These are phyloP conservation scores for Diddensiella santjacobensis DNA, from an alignment of 805 yeast genomes.

Conservation along the genomic window DNA sequence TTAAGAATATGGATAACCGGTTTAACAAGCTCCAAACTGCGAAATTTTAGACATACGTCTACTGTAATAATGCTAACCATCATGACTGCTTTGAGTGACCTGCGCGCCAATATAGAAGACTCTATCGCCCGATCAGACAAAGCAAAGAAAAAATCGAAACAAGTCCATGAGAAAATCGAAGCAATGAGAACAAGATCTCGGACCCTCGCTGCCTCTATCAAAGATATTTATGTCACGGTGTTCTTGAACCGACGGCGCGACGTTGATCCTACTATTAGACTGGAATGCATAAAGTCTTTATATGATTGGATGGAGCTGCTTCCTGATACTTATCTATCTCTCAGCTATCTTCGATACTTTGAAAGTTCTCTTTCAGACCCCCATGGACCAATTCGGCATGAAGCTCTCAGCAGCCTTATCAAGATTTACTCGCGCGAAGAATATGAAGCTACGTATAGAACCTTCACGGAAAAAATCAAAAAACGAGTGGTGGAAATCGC, in stretches of 20 bases:
- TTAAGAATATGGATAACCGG: constrained; percentile 69
- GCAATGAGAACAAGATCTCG: constrained; percentile 5
- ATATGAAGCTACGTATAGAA: constrained; percentile 63
- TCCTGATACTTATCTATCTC: constrained; percentile 69
- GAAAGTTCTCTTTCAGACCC: constrained; percentile 86
- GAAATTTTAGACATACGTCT: constrained; percentile 69
- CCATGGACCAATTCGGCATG: constrained; percentile 55
- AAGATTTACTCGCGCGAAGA: constrained; percentile 45
- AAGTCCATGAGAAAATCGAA: constrained; percentile 27
- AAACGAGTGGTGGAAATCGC: constrained; percentile 63
- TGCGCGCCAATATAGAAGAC: not conserved
- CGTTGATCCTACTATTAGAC: constrained; percentile 65
- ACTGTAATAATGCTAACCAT: constrained; percentile 56
- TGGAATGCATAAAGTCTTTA: constrained; percentile 59
- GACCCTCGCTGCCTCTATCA: constrained; percentile 44
- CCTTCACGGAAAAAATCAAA: constrained; percentile 73
- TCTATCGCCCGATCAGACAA: not conserved
- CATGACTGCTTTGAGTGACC: constrained; percentile 48
- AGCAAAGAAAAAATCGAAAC: constrained; percentile 9
- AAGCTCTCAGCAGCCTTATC: constrained; percentile 54
- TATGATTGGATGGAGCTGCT: constrained; percentile 68
- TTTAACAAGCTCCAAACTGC: constrained; percentile 60
- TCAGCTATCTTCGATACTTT: constrained; percentile 66
- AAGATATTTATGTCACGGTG: constrained; percentile 61
- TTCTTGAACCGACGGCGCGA: constrained; percentile 80